phyloP scores from a whole-genome alignment of 2,329 filamentous ascomycete species.

The Trichoderma aggressivum region DNA sequence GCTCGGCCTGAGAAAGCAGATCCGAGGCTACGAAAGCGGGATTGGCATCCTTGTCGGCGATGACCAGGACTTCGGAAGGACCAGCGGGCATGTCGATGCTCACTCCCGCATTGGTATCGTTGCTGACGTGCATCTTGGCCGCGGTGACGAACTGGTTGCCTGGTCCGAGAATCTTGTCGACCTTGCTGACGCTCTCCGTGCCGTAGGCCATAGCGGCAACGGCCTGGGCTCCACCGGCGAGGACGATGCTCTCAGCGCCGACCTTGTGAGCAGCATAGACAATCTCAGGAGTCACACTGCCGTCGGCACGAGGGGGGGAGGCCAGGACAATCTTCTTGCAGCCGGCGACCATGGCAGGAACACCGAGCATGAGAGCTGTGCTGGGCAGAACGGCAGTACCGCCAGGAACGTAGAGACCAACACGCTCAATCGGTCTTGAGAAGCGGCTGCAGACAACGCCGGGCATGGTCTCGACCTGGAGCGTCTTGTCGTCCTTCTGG shows the following conservation, averaged over 20 bases:
- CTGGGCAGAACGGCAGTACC: slow-evolving; percentile 96
- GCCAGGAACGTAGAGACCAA: slow-evolving; percentile 94
- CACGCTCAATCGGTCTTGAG: slow-evolving; percentile 84
- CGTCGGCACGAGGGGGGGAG: slow-evolving; percentile 84
- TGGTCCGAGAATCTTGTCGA: slow-evolving; percentile 97
- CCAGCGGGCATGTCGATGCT: slow-evolving; percentile 98
- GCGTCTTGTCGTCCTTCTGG: slow-evolving; percentile 77
- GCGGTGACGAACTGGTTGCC: slow-evolving; percentile 99
- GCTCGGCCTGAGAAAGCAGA: slow-evolving; percentile 91
- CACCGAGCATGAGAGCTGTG: slow-evolving; percentile 95
- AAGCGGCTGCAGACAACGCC: slow-evolving; percentile 94
- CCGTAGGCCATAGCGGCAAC: slow-evolving; percentile 97
- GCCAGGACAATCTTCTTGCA: slow-evolving; percentile 94
- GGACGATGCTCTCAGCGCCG: slow-evolving; percentile 90
- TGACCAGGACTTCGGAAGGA: slow-evolving; percentile 92
- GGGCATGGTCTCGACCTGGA: slow-evolving; percentile 95
- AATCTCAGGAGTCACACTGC: slow-evolving; percentile 90
- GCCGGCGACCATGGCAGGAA: slow-evolving; percentile 94
- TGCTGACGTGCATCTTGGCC: slow-evolving; percentile 96
- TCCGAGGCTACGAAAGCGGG: slow-evolving; percentile 95
- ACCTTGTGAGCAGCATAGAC: slow-evolving; percentile 97
- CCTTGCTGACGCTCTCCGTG: slow-evolving; percentile 89
- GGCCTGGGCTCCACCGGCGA: slow-evolving; percentile 92
- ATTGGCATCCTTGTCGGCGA: slow-evolving; percentile 83
- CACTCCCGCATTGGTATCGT: slow-evolving; percentile 92